Percentiles rank a stretch among this genome's conserved stretches.
These are phyloP conservation scores for Saksenaea oblongispora DNA, from an alignment of 371 early-diverging fungal species.

Conservation along the genomic window DNA sequence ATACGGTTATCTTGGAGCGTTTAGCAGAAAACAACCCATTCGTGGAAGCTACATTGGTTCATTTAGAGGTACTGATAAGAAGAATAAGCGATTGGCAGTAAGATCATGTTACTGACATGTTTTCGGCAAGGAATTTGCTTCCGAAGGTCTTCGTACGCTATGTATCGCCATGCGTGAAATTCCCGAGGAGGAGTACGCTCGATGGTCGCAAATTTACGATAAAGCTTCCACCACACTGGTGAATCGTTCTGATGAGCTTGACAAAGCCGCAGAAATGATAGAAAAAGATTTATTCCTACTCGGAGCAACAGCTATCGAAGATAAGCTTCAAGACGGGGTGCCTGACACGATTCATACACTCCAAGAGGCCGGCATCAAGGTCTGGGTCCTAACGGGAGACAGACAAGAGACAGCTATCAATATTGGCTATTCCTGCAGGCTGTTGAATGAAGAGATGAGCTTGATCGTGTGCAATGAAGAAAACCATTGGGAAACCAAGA, in stretches of 20 bases:
- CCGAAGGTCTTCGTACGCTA: constrained; percentile 91
- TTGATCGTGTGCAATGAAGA: constrained; percentile 82
- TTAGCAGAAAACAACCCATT: constrained; percentile 77
- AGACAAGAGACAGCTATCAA: constrained; percentile 94
- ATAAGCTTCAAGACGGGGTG: constrained; percentile 97
- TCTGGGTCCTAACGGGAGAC: constrained; percentile 98
- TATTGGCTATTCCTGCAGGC: constrained; percentile 90
- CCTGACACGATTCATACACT: constrained; percentile 96
- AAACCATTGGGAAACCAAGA: constrained; percentile 78
- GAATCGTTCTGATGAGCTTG: constrained; percentile 86
- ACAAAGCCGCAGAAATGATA: constrained; percentile 92
- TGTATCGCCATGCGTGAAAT: constrained; percentile 94
- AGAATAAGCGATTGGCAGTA: neutral
- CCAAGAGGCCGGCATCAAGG: constrained; percentile 90
- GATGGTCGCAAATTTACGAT: constrained; percentile 84
- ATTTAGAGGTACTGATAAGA: constrained; percentile 57
- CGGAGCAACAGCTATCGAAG: constrained; percentile 99
- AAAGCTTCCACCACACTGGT: constrained; percentile 88
- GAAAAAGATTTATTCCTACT: constrained; percentile 89
- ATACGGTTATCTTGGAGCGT: constrained; percentile 96
- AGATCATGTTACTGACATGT: neutral
- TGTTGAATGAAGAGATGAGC: constrained; percentile 84
- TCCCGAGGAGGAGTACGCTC: constrained; percentile 83
- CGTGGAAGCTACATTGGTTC: constrained; percentile 74
- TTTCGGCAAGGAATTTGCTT: constrained; percentile 72